These are phyloP conservation scores for Wickerhamomyces rabaulensis DNA, from an alignment of 805 yeast species.

Conservation along the genomic window DNA sequence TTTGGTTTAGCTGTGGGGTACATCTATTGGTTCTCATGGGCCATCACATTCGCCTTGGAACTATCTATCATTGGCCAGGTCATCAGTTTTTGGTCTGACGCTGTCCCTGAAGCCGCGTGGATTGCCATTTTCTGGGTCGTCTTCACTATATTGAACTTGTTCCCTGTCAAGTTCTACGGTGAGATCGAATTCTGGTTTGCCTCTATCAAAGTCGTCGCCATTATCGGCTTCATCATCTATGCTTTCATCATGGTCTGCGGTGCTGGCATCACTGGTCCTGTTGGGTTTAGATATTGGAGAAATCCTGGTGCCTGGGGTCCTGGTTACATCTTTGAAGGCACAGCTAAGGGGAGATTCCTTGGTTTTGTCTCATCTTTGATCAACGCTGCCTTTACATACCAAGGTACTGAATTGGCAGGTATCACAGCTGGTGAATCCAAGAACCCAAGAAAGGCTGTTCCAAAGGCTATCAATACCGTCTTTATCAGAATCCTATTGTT, in stretches of 20 bases:
- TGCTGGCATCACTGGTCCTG: constrained; percentile 7
- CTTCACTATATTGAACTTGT: constrained; percentile 3
- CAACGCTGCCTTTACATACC: constrained; percentile 8
- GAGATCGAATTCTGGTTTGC: constrained; percentile 8
- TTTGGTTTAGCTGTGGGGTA: constrained; percentile 6
- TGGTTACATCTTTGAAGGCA: constrained; percentile 4
- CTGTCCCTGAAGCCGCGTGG: constrained; percentile 6
- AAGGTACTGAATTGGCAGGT: constrained; percentile 8
- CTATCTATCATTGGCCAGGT: constrained; percentile 6
- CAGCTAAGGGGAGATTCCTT: constrained; percentile 5
- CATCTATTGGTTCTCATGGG: constrained; percentile 10
- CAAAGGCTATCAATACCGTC: constrained; percentile 9
- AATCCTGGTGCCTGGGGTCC: constrained; percentile 10
- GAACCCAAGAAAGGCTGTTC: constrained; percentile 8
- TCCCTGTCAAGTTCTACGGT: constrained; percentile 8
- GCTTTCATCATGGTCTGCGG: constrained; percentile 7
- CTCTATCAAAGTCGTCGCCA: constrained; percentile 6
- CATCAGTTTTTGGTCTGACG: constrained; percentile 5
- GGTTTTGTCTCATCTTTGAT: constrained; percentile 7
- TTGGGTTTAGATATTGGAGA: constrained; percentile 9
- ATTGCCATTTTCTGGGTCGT: constrained; percentile 5
- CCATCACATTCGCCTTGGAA: constrained; percentile 6
- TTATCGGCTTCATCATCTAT: constrained; percentile 6
- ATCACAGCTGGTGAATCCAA: constrained; percentile 8
- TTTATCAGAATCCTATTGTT: constrained; percentile 6